phyloP scores from a whole-genome alignment of 2,329 filamentous ascomycete genomes.

The Thelonectria discophora region DNA sequence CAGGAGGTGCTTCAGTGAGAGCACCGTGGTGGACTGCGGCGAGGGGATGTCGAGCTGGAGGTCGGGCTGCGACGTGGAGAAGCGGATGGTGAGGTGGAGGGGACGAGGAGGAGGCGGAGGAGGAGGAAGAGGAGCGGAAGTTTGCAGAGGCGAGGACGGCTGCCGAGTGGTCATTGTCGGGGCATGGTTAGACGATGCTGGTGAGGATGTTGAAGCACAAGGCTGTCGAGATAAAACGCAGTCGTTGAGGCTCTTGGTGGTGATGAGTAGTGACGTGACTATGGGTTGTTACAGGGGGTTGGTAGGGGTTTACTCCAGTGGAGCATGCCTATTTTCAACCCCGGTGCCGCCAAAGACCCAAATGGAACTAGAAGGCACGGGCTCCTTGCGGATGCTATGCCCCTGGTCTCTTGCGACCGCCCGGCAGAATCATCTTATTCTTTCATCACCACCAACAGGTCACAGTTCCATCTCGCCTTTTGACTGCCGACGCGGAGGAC shows the following conservation, averaged over 20 bases:
- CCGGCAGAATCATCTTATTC: conserved; percentile 45
- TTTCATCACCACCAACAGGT: conserved; percentile 23
- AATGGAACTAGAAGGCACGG: too few species aligned
- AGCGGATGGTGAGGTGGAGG: conserved; percentile 86
- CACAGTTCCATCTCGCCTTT: neutral
- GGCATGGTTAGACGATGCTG: conserved; percentile 34
- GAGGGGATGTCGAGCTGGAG: conserved; percentile 78
- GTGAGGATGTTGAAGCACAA: neutral
- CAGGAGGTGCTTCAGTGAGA: conserved; percentile 83
- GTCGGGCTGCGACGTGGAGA: conserved; percentile 86
- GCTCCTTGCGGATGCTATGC: neutral
- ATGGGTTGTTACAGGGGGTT: neutral
- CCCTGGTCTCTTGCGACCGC: conserved; percentile 40
- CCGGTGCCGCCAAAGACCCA: conserved; percentile 17
- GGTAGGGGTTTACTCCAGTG: neutral
- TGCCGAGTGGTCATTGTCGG: conserved; percentile 40
- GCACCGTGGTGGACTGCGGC: conserved; percentile 75
- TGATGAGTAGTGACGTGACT: conserved; percentile 27
- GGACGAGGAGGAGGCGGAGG: conserved; percentile 46
- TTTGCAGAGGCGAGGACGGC: conserved; percentile 24
- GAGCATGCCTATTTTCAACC: too few species aligned
- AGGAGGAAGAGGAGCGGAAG: neutral
- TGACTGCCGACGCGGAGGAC: neutral
- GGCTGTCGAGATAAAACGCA: neutral
- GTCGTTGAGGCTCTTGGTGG: conserved; percentile 13